These are phyloP conservation scores for Suhomyces xylopsoci DNA, from an alignment of 805 yeast genomes.

Conservation along the genomic window DNA sequence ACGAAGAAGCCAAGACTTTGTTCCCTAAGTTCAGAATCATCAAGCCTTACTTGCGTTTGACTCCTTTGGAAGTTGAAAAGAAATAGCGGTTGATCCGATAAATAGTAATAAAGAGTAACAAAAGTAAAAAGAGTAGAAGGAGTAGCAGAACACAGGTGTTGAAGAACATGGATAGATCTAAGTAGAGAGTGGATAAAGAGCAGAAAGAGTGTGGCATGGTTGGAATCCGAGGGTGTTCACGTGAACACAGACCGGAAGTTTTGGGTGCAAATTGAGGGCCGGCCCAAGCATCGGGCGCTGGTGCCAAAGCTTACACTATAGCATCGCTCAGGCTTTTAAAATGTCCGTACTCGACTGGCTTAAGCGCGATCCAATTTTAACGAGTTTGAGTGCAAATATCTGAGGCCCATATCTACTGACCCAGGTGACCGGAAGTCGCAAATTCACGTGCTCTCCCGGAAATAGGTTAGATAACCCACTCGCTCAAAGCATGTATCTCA, in stretches of 20 bases:
- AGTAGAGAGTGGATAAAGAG: too few species aligned
- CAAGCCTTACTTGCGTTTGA: conserved; percentile 84
- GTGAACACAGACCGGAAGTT: not conserved
- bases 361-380: not conserved
- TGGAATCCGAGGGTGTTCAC: not conserved
- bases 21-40: conserved; percentile 83
- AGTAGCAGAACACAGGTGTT: not conserved
- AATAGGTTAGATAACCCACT: too few species aligned
- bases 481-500: too few species aligned
- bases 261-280: not conserved
- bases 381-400: not conserved
- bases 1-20: conserved; percentile 66
- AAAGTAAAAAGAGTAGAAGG: not conserved
- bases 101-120: not conserved
- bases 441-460: not conserved
- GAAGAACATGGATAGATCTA: too few species aligned
- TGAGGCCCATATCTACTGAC: not conserved
- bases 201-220: too few species aligned
- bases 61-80: conserved; percentile 39
- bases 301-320: too few species aligned
- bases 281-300: not conserved
- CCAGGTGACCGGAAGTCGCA: not conserved
- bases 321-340: not conserved
- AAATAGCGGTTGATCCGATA: conserved; percentile 8
- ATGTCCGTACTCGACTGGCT: not conserved